Base-by-base conservation (phyloP, 768 basidiomycete genomes). In the Leccinum variicolor region DNA sequence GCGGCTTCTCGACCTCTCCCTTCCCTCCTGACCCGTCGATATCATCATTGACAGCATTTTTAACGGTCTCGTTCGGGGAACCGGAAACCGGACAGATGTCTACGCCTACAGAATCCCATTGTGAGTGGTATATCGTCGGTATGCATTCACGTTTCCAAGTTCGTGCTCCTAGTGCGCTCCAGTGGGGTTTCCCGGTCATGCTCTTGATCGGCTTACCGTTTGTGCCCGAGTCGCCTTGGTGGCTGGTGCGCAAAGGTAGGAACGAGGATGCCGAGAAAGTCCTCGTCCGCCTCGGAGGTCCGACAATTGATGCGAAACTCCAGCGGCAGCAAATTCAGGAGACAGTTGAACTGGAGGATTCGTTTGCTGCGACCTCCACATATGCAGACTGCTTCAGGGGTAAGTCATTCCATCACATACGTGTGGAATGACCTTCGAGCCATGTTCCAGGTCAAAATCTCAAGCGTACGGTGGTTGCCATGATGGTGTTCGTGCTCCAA, bases 371-470 rank as follows among this genome's bases (percentile, higher is more conserved):
- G 31, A 31, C 31, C 4, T 31, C 73, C 26, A 64, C 66, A 14
- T 74, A 74, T 52, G 23, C 28, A 47, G 72, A 74, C 46, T 74
- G 73, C 41, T 71, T 74, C 59, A 66, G 54, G 34, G 73, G 73
- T 58, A 50, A 39, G 45, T 41, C 39, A 21, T 50, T 61, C 2
- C 36, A 3, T n/a, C 23, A 7, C 15, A 23, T n/a, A 17, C 13
- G n/a, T 4, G 9, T n/a, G 6, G 23, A 33, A 36, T 17, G n/a
- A 17, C 3, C 6, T 6, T 28, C 52, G 39, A 66, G 6, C 7
- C 3, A 46, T 21, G 4, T 17, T 17, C 5, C 29, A 69, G 67
- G 66, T 23, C 60, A 60, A 46, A 66, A 71, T 25, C 19, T 65
- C 8, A 71, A 52, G 48, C 67, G 69, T 6, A 70, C 69, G 4